These are phyloP conservation scores for Pseudozyma sp. DNA, from an alignment of 1,284 basidiomycete species.

Conservation along the genomic window DNA sequence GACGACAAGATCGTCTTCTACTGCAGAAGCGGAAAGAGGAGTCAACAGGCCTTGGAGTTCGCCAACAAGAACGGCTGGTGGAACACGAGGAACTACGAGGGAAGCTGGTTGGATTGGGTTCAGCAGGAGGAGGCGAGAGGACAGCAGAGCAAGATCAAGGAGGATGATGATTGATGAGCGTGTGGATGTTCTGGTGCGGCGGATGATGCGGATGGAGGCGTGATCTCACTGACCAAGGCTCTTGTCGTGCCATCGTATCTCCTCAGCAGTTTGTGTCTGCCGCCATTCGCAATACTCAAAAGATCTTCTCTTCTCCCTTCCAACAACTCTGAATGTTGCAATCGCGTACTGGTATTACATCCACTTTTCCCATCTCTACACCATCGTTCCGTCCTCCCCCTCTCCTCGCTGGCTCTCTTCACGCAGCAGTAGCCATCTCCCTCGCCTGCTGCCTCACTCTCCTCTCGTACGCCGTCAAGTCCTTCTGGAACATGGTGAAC, in stretches of 20 bases:
- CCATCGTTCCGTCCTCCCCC: too few relatives aligned
- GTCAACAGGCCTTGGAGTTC: slow-evolving; percentile 83
- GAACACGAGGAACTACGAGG: slow-evolving; percentile 85
- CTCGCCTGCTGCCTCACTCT: slow-evolving; percentile 51
- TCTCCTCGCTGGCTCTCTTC: background rate
- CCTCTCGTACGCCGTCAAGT: slow-evolving; percentile 63
- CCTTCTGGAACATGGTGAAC: slow-evolving; percentile 89
- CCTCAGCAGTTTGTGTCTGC: too few relatives aligned
- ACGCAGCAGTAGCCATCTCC: slow-evolving; percentile 49
- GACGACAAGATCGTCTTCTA: slow-evolving; percentile 90
- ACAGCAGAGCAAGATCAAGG: slow-evolving; percentile 52
- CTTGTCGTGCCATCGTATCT: too few relatives aligned
- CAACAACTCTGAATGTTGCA: too few relatives aligned
- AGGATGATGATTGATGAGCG: slow-evolving; percentile 62
- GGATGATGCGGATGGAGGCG: too few relatives aligned
- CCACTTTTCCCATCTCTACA: too few relatives aligned
- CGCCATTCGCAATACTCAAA: too few relatives aligned
- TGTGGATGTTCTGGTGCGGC: too few relatives aligned
- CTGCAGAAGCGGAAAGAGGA: slow-evolving; percentile 90
- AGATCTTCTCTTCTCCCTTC: too few relatives aligned
- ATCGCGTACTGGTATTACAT: too few relatives aligned
- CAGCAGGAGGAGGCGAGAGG: slow-evolving; percentile 71
- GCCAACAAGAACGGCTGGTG: slow-evolving; percentile 85
- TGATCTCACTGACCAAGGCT: too few relatives aligned
- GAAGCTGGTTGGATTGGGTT: slow-evolving; percentile 93